Evolutionary conservation across 371 early-diverging fungal species (phyloP).

Genomic region (Haplosporangium sp.): DNA sequence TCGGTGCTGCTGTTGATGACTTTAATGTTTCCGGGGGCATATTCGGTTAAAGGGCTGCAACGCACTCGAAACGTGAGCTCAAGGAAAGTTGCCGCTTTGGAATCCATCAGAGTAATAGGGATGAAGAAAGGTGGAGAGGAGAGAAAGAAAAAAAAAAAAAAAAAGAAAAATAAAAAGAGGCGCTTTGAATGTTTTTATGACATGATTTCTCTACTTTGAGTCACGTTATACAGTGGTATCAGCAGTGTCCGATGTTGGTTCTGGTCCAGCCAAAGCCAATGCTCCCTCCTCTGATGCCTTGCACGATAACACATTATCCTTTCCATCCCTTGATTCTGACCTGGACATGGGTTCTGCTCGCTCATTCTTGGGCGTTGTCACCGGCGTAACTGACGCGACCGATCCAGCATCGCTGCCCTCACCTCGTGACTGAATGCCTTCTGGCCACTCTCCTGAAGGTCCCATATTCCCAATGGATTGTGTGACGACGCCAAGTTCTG

Average conservation of each 20-base stretch:
- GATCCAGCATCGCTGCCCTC: slow-evolving; percentile 32
- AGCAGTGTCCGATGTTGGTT: slow-evolving; percentile 18
- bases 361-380: slow-evolving; percentile 31
- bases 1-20: too few species aligned
- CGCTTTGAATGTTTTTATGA: neutral
- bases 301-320: slow-evolving; percentile 9
- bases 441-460: slow-evolving; percentile 49
- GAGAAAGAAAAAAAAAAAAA: too few species aligned
- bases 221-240: neutral
- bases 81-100: too few species aligned
- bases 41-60: too few species aligned
- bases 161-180: neutral
- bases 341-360: slow-evolving; percentile 11
- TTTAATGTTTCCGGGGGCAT: too few species aligned
- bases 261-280: slow-evolving; percentile 54
- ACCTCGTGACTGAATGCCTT: slow-evolving; percentile 21
- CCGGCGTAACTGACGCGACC: slow-evolving; percentile 18
- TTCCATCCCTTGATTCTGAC: slow-evolving; percentile 12
- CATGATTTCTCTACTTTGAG: neutral
- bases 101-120: too few species aligned
- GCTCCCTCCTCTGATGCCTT: slow-evolving; percentile 26
- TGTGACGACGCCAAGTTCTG: slow-evolving; percentile 50
- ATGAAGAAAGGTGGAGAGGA: too few species aligned
- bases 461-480: slow-evolving; percentile 54
- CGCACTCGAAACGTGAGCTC: too few species aligned